Evolutionary conservation across 495 filamentous ascomycete genomes (phyloP).

Genomic region (Aeminium ludgeri): DNA sequence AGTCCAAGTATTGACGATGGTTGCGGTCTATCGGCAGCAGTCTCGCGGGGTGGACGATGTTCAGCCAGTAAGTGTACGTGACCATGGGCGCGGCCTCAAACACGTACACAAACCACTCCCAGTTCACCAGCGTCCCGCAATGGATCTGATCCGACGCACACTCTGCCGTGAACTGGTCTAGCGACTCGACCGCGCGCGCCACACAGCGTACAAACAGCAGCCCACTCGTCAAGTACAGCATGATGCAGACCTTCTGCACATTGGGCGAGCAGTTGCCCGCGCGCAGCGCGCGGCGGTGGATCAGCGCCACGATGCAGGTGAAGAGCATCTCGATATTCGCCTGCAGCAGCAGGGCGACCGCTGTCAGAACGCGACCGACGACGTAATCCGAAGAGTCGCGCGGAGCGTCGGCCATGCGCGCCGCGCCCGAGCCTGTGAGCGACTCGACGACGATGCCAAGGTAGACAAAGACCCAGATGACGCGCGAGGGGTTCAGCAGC

Average conservation of each 20-base stretch:
- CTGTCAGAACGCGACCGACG: slow-evolving; percentile 22
- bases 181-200: slow-evolving; percentile 22
- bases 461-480: slow-evolving; percentile 56
- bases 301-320: slow-evolving; percentile 21
- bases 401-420: slow-evolving; percentile 35
- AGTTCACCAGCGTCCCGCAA: slow-evolving; percentile 15
- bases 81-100: slow-evolving; percentile 27
- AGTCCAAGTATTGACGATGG: slow-evolving; percentile 18
- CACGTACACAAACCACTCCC: slow-evolving; percentile 25
- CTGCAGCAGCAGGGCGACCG: slow-evolving; percentile 25
- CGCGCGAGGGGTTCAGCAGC: slow-evolving; percentile 60
- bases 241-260: slow-evolving; percentile 36
- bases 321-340: slow-evolving; percentile 24
- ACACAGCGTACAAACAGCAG: slow-evolving; percentile 25
- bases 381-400: slow-evolving; percentile 37
- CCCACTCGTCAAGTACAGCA: slow-evolving; percentile 19
- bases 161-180: slow-evolving; percentile 15
- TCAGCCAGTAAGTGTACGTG: slow-evolving; percentile 21
- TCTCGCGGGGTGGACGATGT: slow-evolving; percentile 21
- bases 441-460: slow-evolving; percentile 45
- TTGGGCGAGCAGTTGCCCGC: slow-evolving; percentile 37
- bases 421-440: slow-evolving; percentile 53
- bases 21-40: slow-evolving; percentile 18
- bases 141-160: slow-evolving; percentile 4
- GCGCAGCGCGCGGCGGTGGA: slow-evolving; percentile 34